These are phyloP conservation scores for Dendrobium chrysotoxum DNA, from an alignment of 106 monocot species.

Conservation along the genomic window DNA sequence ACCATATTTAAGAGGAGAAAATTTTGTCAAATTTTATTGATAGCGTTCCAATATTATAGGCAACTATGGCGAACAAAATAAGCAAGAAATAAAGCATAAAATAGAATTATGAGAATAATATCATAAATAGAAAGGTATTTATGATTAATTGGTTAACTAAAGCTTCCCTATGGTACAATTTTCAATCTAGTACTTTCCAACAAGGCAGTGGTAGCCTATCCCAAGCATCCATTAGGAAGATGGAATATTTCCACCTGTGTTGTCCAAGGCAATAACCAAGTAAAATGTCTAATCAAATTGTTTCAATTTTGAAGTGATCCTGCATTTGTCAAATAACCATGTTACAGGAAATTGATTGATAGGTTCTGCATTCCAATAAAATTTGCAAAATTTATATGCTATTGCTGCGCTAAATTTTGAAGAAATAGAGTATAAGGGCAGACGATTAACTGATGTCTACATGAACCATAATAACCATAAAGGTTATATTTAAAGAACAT, in stretches of 20 bases:
- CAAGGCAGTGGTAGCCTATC: background rate
- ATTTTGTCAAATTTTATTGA: too few relatives aligned
- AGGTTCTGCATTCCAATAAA: too few relatives aligned
- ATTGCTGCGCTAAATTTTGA: background rate
- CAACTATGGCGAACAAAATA: too few relatives aligned
- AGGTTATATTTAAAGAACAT: background rate
- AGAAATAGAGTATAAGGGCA: background rate
- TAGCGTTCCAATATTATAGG: too few relatives aligned
- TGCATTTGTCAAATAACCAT: background rate
- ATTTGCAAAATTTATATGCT: background rate
- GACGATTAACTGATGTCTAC: background rate
- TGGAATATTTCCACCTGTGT: background rate
- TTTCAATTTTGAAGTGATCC: background rate
- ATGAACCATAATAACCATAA: background rate
- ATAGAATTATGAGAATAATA: too few relatives aligned
- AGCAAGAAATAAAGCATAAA: too few relatives aligned
- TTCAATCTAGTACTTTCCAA: too few relatives aligned
- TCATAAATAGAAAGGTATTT: too few relatives aligned
- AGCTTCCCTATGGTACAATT: too few relatives aligned
- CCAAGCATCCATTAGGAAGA: background rate
- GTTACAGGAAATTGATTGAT: background rate
- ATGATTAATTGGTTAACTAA: too few relatives aligned
- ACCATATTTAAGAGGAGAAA: too few relatives aligned
- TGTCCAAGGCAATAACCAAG: background rate
- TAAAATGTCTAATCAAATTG: background rate